Evolutionary conservation across 2,329 filamentous ascomycete genomes (phyloP), one percentile per base, ranked within the genome.

Genomic region (Diaporthe eres): DNA sequence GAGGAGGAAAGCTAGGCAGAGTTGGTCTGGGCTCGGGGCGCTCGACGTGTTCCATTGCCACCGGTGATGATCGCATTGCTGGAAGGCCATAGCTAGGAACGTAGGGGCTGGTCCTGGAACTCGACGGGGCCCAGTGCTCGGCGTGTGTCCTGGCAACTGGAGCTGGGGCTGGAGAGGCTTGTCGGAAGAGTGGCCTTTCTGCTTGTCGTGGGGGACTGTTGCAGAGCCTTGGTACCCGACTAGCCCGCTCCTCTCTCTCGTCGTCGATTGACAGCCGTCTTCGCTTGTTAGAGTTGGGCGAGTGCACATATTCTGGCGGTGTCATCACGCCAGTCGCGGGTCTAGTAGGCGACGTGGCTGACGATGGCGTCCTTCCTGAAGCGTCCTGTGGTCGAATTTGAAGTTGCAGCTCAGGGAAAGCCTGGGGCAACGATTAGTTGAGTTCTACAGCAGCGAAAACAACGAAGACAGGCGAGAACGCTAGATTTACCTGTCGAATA

Each of bases 301-400:
- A 89, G 81, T 89, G 85, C 17, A 87, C 80, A 78, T 90, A 90
- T 74, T 88, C 86, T 13, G 88, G 85, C 5, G 86, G 85, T 55
- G 84, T 85, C 75, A 81, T 77, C 72, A 80, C 78, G 67, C 80
- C 82, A 72, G 78, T 78, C 37, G 78, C 80, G 34, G 81, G 79
- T 19, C 81, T 80, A 10, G 79, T 80, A 57, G 86, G 83, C 25
- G 85, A 85, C 17, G 82, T 82, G 31, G 82, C 80, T 61, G 84
- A 81, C 25, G 83, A 80, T 9, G 81, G 78, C 57, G 82, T 80
- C 77, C 83, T 84, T 65, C 79, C 74, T 49, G 77, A 76, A 49
- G 77, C 80, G 76, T 84, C 84, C 78, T 78, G 83, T 70, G 78
- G 83, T 75, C 80, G 81, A 78, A 80, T 80, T 72, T 81, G 82